Conservation (phyloP, 805 yeast species). For the Wickerhamiella azymoides region DNA sequence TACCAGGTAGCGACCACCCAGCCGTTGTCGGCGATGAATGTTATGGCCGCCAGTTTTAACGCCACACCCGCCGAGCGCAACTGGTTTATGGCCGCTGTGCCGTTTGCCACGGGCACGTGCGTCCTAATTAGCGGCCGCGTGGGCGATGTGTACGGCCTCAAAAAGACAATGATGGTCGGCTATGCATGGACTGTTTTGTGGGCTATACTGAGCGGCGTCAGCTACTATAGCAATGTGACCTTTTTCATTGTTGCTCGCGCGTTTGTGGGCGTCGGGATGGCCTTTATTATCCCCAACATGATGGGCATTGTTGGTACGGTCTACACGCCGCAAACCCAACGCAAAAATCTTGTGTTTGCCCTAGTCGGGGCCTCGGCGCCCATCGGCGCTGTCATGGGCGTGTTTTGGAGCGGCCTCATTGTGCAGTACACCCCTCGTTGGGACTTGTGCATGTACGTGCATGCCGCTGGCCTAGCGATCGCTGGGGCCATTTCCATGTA, state of each 20-base stretch:
- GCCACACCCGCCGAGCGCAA: conserved; percentile 23
- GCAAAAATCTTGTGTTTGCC: conserved; percentile 44
- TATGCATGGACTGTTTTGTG: conserved; percentile 42
- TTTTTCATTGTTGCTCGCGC: conserved; percentile 35
- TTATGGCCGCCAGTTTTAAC: conserved; percentile 24
- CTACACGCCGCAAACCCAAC: conserved; percentile 12
- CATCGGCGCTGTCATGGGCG: conserved; percentile 44
- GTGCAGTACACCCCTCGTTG: conserved; percentile 13
- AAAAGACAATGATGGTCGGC: conserved; percentile 39
- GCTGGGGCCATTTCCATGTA: conserved; percentile 5
- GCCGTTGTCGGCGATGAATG: conserved; percentile 21
- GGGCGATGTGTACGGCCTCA: conserved; percentile 62
- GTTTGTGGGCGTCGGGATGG: conserved; percentile 52
- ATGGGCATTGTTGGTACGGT: conserved; percentile 40
- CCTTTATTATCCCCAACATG: conserved; percentile 45
- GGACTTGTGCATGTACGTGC: conserved; percentile 30
- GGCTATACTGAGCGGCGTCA: conserved; percentile 46
- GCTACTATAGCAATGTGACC: conserved; percentile 31
- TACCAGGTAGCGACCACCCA: conserved; percentile 29
- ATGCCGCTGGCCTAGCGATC: conserved; percentile 25
- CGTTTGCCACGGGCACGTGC: conserved; percentile 59
- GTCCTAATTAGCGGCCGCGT: conserved; percentile 53
- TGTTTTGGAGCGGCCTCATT: conserved; percentile 28
- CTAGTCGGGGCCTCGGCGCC: conserved; percentile 51
- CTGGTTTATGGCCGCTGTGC: conserved; percentile 64